Percentiles rank a stretch among this genome's conserved stretches.
These are phyloP conservation scores for Tagetes erecta DNA, from an alignment of 129 eudicot genomes.

Conservation along the genomic window DNA sequence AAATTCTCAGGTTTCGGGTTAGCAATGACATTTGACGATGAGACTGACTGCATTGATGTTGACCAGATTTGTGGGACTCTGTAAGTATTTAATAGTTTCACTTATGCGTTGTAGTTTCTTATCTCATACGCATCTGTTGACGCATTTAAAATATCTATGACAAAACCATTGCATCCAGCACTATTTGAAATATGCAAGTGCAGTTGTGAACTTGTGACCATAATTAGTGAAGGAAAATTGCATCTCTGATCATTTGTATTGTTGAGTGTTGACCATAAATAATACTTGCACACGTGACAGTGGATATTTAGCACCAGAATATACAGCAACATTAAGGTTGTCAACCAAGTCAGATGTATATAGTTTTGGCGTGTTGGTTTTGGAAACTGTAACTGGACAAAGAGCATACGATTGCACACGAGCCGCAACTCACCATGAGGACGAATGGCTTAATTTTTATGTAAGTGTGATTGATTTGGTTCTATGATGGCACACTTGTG, in stretches of 20 bases:
- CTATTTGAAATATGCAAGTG: no score
- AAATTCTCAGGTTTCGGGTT: not conserved
- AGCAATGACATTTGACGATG: not conserved
- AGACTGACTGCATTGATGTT: no score
- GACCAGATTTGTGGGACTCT: no score
- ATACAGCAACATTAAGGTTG: not conserved
- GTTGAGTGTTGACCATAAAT: not conserved
- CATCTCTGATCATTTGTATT: not conserved
- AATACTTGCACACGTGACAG: not conserved
- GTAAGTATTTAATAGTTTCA: no score
- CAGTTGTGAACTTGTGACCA: no score
- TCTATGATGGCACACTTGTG: no score
- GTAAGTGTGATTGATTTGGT: conserved; percentile 6
- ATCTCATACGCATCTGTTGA: not conserved
- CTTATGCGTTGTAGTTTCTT: not conserved
- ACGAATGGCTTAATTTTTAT: not conserved
- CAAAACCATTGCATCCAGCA: no score
- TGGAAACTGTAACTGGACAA: not conserved
- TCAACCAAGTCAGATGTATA: conserved; percentile 10
- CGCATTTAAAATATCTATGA: no score
- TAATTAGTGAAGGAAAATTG: no score
- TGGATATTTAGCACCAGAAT: not conserved
- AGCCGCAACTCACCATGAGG: no score
- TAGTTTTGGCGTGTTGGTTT: conserved; percentile 9
- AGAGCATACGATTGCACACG: no score